These are phyloP conservation scores for Trypanosoma congolense DNA, from an alignment of 208 protist genomes.

Conservation along the genomic window DNA sequence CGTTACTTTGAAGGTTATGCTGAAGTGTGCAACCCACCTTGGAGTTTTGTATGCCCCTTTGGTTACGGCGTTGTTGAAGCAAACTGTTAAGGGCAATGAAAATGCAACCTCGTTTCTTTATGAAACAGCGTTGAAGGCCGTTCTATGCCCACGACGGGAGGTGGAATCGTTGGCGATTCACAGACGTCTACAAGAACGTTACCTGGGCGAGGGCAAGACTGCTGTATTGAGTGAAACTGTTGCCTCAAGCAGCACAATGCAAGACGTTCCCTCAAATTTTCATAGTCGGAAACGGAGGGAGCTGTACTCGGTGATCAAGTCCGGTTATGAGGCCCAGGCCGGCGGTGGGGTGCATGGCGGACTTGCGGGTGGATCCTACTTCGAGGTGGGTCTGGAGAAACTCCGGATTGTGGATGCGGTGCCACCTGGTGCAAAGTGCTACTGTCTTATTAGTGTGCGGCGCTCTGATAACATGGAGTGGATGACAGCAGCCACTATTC, in stretches of 20 bases:
- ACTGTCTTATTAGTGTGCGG: constrained; percentile 66
- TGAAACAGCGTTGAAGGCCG: constrained; percentile 7
- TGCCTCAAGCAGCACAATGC: background rate
- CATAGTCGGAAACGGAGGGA: too few relatives aligned
- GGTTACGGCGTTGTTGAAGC: constrained; percentile 1
- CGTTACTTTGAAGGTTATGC: constrained; percentile 1
- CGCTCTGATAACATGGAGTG: constrained; percentile 42
- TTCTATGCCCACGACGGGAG: constrained; percentile 7
- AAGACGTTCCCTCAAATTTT: too few relatives aligned
- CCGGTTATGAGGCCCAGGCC: too few relatives aligned
- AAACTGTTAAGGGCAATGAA: background rate
- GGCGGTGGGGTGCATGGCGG: too few relatives aligned
- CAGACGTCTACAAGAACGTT: constrained; percentile 3
- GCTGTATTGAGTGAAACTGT: constrained; percentile 4
- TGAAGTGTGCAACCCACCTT: background rate
- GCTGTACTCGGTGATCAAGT: too few relatives aligned
- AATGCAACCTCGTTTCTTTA: constrained; percentile 13
- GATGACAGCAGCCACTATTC: constrained; percentile 50
- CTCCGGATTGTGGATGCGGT: constrained; percentile 35
- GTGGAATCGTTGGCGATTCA: constrained; percentile 7
- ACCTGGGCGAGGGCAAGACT: constrained; percentile 9
- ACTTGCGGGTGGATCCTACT: constrained; percentile 16
- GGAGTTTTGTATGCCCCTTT: constrained; percentile 12
- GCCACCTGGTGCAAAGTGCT: constrained; percentile 38
- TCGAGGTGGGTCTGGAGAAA: constrained; percentile 39